Percentiles rank a stretch among this genome's conserved stretches.
Conservation (phyloP, 1,284 basidiomycete species). For the Ceratobasidium sp. region DNA sequence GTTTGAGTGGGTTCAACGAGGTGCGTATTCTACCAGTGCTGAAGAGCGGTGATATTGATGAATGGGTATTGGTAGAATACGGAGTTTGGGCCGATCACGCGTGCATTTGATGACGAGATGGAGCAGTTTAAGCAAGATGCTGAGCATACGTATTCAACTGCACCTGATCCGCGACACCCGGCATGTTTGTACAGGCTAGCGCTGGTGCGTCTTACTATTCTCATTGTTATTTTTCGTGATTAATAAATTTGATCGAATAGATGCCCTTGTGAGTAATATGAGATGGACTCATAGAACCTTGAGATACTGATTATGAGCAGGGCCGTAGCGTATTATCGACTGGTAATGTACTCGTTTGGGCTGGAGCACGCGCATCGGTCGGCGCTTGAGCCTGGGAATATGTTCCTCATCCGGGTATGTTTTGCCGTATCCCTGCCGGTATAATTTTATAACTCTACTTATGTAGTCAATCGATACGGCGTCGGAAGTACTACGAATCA, state of each 20-base stretch:
- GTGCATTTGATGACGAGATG: constrained; percentile 71
- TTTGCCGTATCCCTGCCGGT: not conserved
- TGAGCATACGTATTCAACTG: constrained; percentile 67
- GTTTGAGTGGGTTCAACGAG: constrained; percentile 79
- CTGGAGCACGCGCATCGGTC: constrained; percentile 84
- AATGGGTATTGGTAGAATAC: constrained; percentile 61
- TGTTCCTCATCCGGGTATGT: constrained; percentile 76
- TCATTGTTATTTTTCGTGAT: constrained; percentile 17
- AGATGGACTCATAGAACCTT: not conserved
- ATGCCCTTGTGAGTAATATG: constrained; percentile 74
- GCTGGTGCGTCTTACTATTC: constrained; percentile 59
- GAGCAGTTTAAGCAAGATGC: constrained; percentile 74
- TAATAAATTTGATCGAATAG: constrained; percentile 63
- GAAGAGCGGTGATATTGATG: not conserved
- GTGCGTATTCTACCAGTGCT: constrained; percentile 56
- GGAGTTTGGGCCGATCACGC: constrained; percentile 75
- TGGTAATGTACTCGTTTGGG: constrained; percentile 88
- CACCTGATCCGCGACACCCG: constrained; percentile 62
- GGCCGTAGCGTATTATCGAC: constrained; percentile 78
- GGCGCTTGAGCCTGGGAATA: constrained; percentile 70
- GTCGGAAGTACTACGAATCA: constrained; percentile 72
- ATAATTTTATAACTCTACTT: not conserved
- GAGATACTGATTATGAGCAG: constrained; percentile 58
- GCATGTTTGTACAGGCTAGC: constrained; percentile 25
- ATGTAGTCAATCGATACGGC: constrained; percentile 77